Conservation (phyloP, 768 basidiomycete genomes). For the Termitomyces sp. region DNA sequence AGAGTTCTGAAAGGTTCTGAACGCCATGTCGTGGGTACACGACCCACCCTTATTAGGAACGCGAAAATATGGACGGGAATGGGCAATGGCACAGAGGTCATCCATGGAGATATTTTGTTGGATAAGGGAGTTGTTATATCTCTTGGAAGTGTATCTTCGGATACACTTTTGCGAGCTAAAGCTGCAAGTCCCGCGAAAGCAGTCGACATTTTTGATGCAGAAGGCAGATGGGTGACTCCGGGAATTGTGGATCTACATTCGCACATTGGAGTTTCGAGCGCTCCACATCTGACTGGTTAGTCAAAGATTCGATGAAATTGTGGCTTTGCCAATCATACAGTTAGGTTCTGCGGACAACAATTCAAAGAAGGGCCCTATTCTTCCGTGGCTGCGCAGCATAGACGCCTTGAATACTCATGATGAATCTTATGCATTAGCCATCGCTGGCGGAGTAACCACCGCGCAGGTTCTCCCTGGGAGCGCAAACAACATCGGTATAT, state of each 20-base stretch:
- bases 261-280: slow-evolving; percentile 31
- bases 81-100: slow-evolving; percentile 47
- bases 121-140: slow-evolving; percentile 58
- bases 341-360: slow-evolving; percentile 50
- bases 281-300: slow-evolving; percentile 25
- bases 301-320: not conserved
- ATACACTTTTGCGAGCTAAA: slow-evolving; percentile 14
- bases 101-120: slow-evolving; percentile 57
- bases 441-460: slow-evolving; percentile 72
- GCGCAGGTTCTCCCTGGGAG: slow-evolving; percentile 73
- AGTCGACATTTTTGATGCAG: slow-evolving; percentile 44
- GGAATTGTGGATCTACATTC: slow-evolving; percentile 46
- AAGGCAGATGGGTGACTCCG: slow-evolving; percentile 56
- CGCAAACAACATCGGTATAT: slow-evolving; percentile 51
- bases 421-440: slow-evolving; percentile 46
- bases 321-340: not conserved
- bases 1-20: slow-evolving; percentile 36
- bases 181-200: slow-evolving; percentile 5
- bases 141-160: slow-evolving; percentile 37
- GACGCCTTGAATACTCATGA: slow-evolving; percentile 79
- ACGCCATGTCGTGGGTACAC: slow-evolving; percentile 50
- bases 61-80: slow-evolving; percentile 78
- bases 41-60: slow-evolving; percentile 53
- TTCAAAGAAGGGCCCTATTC: slow-evolving; percentile 44
- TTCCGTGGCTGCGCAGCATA: slow-evolving; percentile 63